Evolutionary conservation across 2,329 filamentous ascomycete species (phyloP), one percentile per base, ranked within the genome.

Genomic region (Ciborinia camelliae): DNA sequence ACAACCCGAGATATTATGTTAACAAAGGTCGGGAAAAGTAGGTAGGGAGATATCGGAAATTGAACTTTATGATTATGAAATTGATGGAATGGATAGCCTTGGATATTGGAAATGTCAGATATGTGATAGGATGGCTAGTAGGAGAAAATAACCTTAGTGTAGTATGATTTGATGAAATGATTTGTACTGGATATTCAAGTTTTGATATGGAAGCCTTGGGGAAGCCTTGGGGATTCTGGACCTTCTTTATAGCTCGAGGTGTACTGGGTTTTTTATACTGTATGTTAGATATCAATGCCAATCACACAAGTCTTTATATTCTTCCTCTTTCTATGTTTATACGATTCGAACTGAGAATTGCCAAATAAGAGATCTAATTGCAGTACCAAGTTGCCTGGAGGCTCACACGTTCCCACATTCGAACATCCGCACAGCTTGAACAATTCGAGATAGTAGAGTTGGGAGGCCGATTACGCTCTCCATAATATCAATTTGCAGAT

Each of bases 51-150:
- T 47, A 4, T 58, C 4, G 20, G 54, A 23, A 14, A 45, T 32
- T 35, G 9, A 12, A n/a, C 3, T 45, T 45, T 45, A 8, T 45
- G 41, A n/a, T 23, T 12, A 61, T 39, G 15, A 10, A 18, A 26
- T 35, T 59, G 18, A 32, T 43, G 47, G 37, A 66, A 55, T 45
- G 52, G 69, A 32, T 20, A 10, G 20, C 14, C 14, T 47, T 47
- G 43, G 9, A 12, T 35, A 32, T 52, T 5, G 18, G 18, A 10
- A 51, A 52, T 35, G 50, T 6, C 8, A 32, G 18, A 6, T 8
- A 35, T 52, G 14, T 52, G 15, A 32, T n/a, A 14, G 5, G 4
- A 35, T n/a, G 10, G 4, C 20, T 52, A 12, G 5, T 8, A 7
- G 30, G 47, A 8, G 14, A 52, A 35, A 52, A 1, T 14, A 35